Conservation (phyloP, 257 asterid genomes). For the Ocimum tenuiflorum region DNA sequence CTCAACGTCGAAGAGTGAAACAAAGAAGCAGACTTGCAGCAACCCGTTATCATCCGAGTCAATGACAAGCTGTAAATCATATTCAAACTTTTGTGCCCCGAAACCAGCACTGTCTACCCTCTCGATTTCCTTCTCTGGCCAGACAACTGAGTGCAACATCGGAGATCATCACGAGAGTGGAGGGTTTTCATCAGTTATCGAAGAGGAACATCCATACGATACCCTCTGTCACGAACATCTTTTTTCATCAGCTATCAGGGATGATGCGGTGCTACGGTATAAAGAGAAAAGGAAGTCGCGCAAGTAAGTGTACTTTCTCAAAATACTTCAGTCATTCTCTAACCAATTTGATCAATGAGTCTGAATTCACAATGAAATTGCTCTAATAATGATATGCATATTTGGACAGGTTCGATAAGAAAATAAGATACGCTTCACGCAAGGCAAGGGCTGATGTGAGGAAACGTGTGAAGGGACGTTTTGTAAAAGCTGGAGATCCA, state of each 20-base stretch:
- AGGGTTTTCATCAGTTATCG: slow-evolving; percentile 26
- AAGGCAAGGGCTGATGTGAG: slow-evolving; percentile 66
- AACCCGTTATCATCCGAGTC: slow-evolving; percentile 31
- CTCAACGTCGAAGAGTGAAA: slow-evolving; percentile 22
- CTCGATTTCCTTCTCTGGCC: slow-evolving; percentile 33
- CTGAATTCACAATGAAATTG: too few species aligned
- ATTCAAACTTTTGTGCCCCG: slow-evolving; percentile 25
- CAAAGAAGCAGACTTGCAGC: slow-evolving; percentile 40
- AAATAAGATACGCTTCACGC: slow-evolving; percentile 56
- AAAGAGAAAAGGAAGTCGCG: slow-evolving; percentile 65
- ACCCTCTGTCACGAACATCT: slow-evolving; percentile 26
- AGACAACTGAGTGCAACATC: slow-evolving; percentile 23
- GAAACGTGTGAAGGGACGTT: slow-evolving; percentile 74
- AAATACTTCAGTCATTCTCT: neutral
- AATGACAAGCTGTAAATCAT: slow-evolving; percentile 41
- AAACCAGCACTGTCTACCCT: slow-evolving; percentile 31
- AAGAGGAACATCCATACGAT: slow-evolving; percentile 33
- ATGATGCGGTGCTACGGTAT: slow-evolving; percentile 57
- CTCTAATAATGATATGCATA: neutral
- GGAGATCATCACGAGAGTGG: slow-evolving; percentile 40
- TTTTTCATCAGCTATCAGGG: slow-evolving; percentile 38
- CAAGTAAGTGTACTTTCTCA: slow-evolving; percentile 36
- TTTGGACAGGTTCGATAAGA: slow-evolving; percentile 46
- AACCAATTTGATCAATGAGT: too few species aligned
- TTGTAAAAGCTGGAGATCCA: slow-evolving; percentile 61